Evolutionary conservation across 805 yeast species (phyloP).

Genomic region (Yarrowia sp.): DNA sequence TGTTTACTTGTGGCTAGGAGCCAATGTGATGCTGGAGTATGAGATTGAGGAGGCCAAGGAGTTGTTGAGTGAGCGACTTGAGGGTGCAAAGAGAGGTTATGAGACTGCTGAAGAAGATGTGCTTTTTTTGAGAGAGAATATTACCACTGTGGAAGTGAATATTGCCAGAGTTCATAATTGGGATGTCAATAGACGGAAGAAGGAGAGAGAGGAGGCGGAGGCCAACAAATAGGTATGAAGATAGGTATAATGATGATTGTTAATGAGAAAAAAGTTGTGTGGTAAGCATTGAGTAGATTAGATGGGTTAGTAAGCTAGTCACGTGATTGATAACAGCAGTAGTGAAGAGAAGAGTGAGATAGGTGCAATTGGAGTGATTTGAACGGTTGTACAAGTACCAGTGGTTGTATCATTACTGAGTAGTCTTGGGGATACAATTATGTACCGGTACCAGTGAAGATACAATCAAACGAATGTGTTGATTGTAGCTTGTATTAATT

Average conservation of each 20-base stretch:
- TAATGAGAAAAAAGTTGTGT: too few species aligned
- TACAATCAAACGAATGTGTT: too few species aligned
- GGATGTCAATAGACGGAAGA: constrained; percentile 41
- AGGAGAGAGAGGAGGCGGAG: constrained; percentile 29
- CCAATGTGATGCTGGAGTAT: constrained; percentile 95
- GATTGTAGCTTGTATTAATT: too few species aligned
- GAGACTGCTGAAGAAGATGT: constrained; percentile 73
- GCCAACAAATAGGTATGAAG: not conserved
- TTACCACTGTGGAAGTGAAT: constrained; percentile 97
- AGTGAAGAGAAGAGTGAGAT: too few species aligned
- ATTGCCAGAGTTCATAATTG: constrained; percentile 66
- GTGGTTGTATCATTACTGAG: too few species aligned
- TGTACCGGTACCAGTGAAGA: too few species aligned
- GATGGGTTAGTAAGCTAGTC: too few species aligned
- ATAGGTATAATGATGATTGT: not conserved
- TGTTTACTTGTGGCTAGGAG: constrained; percentile 95
- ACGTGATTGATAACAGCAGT: too few species aligned
- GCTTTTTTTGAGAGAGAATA: constrained; percentile 79
- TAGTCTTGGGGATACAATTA: too few species aligned
- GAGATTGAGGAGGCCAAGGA: constrained; percentile 83
- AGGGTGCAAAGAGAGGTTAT: constrained; percentile 58
- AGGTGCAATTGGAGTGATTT: too few species aligned
- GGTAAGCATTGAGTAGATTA: too few species aligned
- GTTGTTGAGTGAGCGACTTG: constrained; percentile 60
- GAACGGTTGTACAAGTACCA: too few species aligned